Base-by-base conservation (phyloP, 2,329 filamentous ascomycete species). In the Cercospora berteroae region DNA sequence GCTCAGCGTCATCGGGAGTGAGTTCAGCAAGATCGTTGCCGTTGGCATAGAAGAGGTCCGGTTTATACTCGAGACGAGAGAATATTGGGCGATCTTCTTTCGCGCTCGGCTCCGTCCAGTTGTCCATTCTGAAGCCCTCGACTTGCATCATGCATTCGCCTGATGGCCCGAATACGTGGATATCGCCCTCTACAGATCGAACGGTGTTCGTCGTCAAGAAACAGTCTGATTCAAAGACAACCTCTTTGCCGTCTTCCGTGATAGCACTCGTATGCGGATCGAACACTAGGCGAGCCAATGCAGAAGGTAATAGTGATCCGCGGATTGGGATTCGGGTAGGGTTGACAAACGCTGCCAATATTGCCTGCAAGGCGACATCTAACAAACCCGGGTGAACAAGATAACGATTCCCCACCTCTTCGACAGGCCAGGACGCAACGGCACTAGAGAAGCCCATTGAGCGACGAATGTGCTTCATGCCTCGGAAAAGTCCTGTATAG, bases 331-430 rank as follows among this genome's bases (percentile, higher is more conserved):
- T 69, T 23, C 69, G 67, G n/a, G 67, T 62, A 57, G 69, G 79
- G 27, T 72, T 75, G 20, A 69, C 70, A 55, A 71, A 71, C 1
- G 79, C 78, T 2, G 74, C 69, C 20, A 79, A 55, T 18, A 75
- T 67, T 0, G 73, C 68, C 59, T 80, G 79, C 13, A 80, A 69
- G 1, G 75, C 74, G 16, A 70, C 72, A 55, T 80, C 79, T 1
- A 79, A 66, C 12, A 68, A 50, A 0, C 69, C 72, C 1, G 78
- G 78, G 62, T 80, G 76, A 7, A 78, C 57, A 3, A 72, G 33
- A 61, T 69, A 69, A 16, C 31, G 56, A 33, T 56, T 60, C 5
- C 67, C 69, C 18, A 70, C 67, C 13, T 69, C 69, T 61, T 70
- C 67, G 56, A 60, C 65, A 36, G 64, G 52, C 69, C 69, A 70